Percentiles rank a stretch among this genome's conserved stretches.
phyloP scores from a whole-genome alignment of 192 early-diverging fungal genomes.

The Coemansia umbellata region DNA sequence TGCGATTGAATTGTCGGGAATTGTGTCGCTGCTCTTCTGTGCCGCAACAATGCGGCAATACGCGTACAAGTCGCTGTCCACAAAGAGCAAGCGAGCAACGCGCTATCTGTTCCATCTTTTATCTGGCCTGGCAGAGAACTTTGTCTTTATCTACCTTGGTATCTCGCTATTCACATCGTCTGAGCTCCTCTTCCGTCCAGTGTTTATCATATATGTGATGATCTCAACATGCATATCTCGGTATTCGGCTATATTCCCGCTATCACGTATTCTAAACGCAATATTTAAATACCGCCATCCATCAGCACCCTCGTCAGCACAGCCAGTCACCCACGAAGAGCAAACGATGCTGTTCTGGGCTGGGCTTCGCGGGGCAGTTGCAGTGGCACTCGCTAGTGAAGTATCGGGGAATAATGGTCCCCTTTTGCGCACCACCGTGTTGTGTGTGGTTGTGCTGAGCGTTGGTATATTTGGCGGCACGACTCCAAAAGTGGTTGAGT shows the following conservation, averaged over 20 bases:
- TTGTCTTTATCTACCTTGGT: slow-evolving; percentile 96
- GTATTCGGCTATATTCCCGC: slow-evolving; percentile 81
- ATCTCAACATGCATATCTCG: slow-evolving; percentile 84
- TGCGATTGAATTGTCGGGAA: slow-evolving; percentile 82
- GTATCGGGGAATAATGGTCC: slow-evolving; percentile 63
- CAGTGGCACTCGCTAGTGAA: slow-evolving; percentile 89
- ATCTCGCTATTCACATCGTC: slow-evolving; percentile 84
- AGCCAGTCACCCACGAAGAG: slow-evolving; percentile 50
- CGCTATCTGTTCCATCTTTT: slow-evolving; percentile 92
- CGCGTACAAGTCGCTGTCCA: slow-evolving; percentile 85
- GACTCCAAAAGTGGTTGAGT: slow-evolving; percentile 73
- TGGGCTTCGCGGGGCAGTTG: slow-evolving; percentile 92
- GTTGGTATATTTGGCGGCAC: slow-evolving; percentile 92
- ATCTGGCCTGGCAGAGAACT: slow-evolving; percentile 90
- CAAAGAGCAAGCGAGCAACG: slow-evolving; percentile 72
- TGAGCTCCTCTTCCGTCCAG: slow-evolving; percentile 66
- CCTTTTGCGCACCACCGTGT: slow-evolving; percentile 81
- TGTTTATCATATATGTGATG: slow-evolving; percentile 72
- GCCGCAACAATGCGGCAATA: slow-evolving; percentile 93
- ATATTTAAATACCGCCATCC: slow-evolving; percentile 57
- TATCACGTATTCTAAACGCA: slow-evolving; percentile 77
- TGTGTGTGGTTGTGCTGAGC: slow-evolving; percentile 89
- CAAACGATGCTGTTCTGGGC: slow-evolving; percentile 97
- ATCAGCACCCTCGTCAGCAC: slow-evolving; percentile 49
- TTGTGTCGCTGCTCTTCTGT: slow-evolving; percentile 91